These are phyloP conservation scores for Multifurca ochricompacta DNA, from an alignment of 768 basidiomycete species.

Conservation along the genomic window DNA sequence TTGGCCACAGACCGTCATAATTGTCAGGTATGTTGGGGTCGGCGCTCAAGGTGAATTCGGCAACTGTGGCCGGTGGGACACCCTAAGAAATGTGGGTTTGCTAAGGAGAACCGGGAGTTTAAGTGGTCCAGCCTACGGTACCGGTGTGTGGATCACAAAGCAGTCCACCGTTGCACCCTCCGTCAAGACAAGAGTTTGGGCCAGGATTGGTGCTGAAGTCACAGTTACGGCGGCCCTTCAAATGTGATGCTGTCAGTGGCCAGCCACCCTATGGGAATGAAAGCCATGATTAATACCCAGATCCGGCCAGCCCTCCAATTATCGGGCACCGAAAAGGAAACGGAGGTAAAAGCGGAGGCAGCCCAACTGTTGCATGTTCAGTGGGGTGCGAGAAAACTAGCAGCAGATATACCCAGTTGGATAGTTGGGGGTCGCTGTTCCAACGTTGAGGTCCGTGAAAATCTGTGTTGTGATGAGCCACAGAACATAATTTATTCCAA, in stretches of 20 bases:
- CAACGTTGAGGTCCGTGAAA: constrained; percentile 30
- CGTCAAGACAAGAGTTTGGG: constrained; percentile 31
- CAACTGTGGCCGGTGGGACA: constrained; percentile 31
- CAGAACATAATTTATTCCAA: background rate
- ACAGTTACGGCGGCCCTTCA: constrained; percentile 33
- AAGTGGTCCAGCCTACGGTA: constrained; percentile 25
- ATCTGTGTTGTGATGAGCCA: constrained; percentile 17
- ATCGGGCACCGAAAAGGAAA: constrained; percentile 31
- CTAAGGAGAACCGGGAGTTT: background rate
- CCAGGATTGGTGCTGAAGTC: constrained; percentile 30
- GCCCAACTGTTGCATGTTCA: constrained; percentile 24
- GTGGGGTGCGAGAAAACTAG: background rate
- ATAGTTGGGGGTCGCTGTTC: constrained; percentile 25
- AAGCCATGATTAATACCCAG: constrained; percentile 25
- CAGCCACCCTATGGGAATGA: background rate
- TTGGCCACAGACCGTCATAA: constrained; percentile 25
- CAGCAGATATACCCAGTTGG: constrained; percentile 25
- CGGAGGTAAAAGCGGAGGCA: constrained; percentile 24
- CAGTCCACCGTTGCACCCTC: constrained; percentile 37
- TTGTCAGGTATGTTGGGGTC: constrained; percentile 24
- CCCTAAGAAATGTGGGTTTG: constrained; percentile 20
- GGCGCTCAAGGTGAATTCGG: constrained; percentile 31
- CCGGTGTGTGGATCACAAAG: constrained; percentile 31
- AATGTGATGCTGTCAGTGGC: background rate
- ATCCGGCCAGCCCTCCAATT: constrained; percentile 35